Conservation (phyloP, 192 early-diverging fungal genomes). For the Podila clonocystis region DNA sequence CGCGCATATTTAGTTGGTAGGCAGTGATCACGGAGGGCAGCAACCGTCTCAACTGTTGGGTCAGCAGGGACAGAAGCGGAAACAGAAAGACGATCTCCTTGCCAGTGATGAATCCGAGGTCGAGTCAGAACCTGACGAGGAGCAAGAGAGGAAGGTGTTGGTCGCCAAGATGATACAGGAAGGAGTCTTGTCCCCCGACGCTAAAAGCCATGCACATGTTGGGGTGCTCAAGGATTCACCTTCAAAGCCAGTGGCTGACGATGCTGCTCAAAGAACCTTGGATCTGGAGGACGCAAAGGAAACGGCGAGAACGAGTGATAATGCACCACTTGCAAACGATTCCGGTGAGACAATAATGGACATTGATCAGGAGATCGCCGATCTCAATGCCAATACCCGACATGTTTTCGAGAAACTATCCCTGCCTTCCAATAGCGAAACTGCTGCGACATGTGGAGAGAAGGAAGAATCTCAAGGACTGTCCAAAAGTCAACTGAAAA, state of each 20-base stretch:
- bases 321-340: no score
- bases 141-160: neutral
- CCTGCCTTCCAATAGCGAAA: no score
- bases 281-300: no score
- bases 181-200: neutral
- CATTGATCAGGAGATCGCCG: no score
- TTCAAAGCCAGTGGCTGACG: no score
- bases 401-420: no score
- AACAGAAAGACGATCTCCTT: neutral
- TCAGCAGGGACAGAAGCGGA: neutral
- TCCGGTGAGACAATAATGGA: no score
- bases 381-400: no score
- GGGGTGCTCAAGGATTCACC: neutral
- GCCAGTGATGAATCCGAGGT: constrained; percentile 8
- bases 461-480: neutral
- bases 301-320: no score
- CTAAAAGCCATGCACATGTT: neutral
- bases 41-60: neutral
- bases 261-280: no score
- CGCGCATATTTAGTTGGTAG: neutral
- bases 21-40: neutral
- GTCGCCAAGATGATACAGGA: neutral
- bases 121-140: neutral
- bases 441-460: neutral
- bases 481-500: neutral